Evolutionary conservation across 1,284 basidiomycete species (phyloP).

Genomic region (Tilletia indica): DNA sequence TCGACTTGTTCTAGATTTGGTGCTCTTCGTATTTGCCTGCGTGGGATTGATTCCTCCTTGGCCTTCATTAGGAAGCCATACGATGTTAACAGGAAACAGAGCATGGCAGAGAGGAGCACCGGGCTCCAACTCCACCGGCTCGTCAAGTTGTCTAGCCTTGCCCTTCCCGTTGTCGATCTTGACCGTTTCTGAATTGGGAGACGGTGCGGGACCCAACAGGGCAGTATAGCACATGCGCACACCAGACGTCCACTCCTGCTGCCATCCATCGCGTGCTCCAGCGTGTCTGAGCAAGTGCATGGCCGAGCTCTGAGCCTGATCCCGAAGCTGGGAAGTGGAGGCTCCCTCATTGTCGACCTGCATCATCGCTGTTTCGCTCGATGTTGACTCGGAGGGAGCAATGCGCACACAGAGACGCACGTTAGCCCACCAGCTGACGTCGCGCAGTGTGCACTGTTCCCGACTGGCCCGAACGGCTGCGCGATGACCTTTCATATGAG

Average conservation of each 20-base stretch:
- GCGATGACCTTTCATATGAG: constrained; percentile 18
- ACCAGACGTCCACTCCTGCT: constrained; percentile 1
- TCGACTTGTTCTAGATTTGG: not conserved
- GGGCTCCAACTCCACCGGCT: constrained; percentile 32
- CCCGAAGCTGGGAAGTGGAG: too few relatives aligned
- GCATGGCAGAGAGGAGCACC: not conserved
- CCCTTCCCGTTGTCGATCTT: constrained; percentile 35
- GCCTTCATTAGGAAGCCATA: not conserved
- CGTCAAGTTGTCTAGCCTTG: constrained; percentile 34
- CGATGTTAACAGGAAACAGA: not conserved
- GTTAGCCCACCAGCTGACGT: constrained; percentile 1
- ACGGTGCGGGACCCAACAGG: not conserved
- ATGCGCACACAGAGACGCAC: not conserved
- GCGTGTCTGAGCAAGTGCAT: not conserved
- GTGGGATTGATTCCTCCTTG: not conserved
- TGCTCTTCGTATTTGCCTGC: too few relatives aligned
- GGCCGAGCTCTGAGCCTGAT: not conserved
- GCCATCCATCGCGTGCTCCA: constrained; percentile 10
- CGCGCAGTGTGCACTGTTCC: constrained; percentile 7
- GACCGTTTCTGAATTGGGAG: not conserved
- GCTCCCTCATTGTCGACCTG: too few relatives aligned
- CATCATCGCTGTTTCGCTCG: not conserved
- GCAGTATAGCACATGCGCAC: constrained; percentile 12
- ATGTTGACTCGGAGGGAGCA: not conserved
- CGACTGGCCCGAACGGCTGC: not conserved